These are phyloP conservation scores for Candida quercuum DNA, from an alignment of 805 yeast species.

Conservation along the genomic window DNA sequence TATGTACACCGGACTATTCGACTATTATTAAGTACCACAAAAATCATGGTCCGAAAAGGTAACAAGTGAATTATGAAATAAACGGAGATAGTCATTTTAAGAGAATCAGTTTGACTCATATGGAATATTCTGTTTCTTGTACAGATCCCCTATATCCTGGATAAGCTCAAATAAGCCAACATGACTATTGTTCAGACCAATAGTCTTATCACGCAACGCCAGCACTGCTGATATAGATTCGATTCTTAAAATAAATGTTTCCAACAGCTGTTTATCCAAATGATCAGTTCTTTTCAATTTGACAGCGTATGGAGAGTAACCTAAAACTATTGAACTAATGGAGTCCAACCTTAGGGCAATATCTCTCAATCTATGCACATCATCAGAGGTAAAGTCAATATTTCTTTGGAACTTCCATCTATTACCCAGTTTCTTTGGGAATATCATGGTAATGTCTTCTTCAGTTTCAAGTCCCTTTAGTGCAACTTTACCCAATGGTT, in stretches of 20 bases:
- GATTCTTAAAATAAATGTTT: slow-evolving; percentile 62
- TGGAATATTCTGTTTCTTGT: background rate
- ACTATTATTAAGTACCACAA: too few relatives aligned
- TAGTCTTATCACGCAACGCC: slow-evolving; percentile 34
- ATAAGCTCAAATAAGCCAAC: slow-evolving; percentile 18
- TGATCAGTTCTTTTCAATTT: slow-evolving; percentile 33
- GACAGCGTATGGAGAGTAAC: slow-evolving; percentile 27
- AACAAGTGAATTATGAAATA: too few relatives aligned
- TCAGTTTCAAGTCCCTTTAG: slow-evolving; percentile 93
- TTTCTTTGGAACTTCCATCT: slow-evolving; percentile 45
- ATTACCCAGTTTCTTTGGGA: slow-evolving; percentile 58
- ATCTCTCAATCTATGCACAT: slow-evolving; percentile 46
- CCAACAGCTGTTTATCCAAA: slow-evolving; percentile 45
- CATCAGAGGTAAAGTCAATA: slow-evolving; percentile 32
- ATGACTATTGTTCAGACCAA: slow-evolving; percentile 17
- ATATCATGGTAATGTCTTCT: slow-evolving; percentile 74
- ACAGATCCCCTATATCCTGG: slow-evolving; percentile 7
- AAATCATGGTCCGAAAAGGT: too few relatives aligned
- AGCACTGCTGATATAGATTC: slow-evolving; percentile 52
- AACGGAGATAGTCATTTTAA: too few relatives aligned
- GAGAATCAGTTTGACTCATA: too few relatives aligned
- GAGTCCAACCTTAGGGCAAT: slow-evolving; percentile 54
- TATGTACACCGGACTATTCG: too few relatives aligned
- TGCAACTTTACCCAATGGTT: slow-evolving; percentile 78
- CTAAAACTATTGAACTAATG: slow-evolving; percentile 45